phyloP scores from a whole-genome alignment of 2,329 filamentous ascomycete genomes.

The Trichoderma cornu-damae region DNA sequence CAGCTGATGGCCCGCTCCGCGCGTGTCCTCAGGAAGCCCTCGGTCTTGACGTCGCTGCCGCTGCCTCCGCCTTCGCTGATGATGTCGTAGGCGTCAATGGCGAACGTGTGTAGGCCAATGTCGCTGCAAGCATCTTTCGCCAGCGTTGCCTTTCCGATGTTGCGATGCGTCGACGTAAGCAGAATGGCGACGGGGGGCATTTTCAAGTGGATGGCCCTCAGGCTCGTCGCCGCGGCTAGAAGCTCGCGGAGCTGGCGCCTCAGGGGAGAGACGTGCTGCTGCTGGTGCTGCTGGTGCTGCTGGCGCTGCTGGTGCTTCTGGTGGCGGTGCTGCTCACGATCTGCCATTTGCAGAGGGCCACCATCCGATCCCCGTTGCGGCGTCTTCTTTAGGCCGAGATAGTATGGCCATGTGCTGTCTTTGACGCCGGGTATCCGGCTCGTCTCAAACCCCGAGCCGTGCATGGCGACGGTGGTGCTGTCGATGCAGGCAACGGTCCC shows the following conservation, averaged over 20 bases:
- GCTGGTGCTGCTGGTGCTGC: too few species aligned
- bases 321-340: slow-evolving; percentile 45
- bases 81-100: slow-evolving; percentile 89
- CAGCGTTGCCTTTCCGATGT: slow-evolving; percentile 84
- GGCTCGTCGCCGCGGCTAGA: slow-evolving; percentile 81
- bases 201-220: slow-evolving; percentile 76
- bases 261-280: slow-evolving; percentile 52
- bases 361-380: slow-evolving; percentile 45
- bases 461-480: slow-evolving; percentile 79
- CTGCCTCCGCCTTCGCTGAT: slow-evolving; percentile 79
- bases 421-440: slow-evolving; percentile 72
- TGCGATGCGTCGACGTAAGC: slow-evolving; percentile 83
- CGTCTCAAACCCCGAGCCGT: slow-evolving; percentile 83
- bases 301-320: too few species aligned
- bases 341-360: slow-evolving; percentile 38
- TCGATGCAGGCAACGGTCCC: slow-evolving; percentile 83
- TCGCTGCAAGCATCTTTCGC: slow-evolving; percentile 75
- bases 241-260: slow-evolving; percentile 74
- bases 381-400: slow-evolving; percentile 68
- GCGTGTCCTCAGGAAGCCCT: slow-evolving; percentile 80
- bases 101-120: slow-evolving; percentile 83
- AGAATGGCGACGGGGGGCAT: slow-evolving; percentile 86
- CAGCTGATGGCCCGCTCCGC: slow-evolving; percentile 86
- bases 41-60: slow-evolving; percentile 87
- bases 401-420: slow-evolving; percentile 81